A percentile compares a stretch with the other conserved stretches of the same genome.
Evolutionary conservation across 1,284 basidiomycete genomes (phyloP).

Genomic region (Xerocomus nothofagi): DNA sequence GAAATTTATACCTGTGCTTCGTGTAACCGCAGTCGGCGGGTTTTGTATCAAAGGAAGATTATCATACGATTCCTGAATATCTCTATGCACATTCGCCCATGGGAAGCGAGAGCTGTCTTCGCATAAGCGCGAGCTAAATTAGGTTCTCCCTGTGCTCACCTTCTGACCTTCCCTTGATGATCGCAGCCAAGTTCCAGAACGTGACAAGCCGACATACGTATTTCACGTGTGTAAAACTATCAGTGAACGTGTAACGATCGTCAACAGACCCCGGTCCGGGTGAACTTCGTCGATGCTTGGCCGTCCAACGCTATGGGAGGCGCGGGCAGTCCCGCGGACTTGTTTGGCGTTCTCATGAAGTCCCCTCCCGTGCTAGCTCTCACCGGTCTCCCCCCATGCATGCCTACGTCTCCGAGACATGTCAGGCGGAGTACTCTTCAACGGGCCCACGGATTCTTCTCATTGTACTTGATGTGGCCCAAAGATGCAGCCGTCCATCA

Average conservation of each 20-base stretch:
- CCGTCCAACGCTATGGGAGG: background rate
- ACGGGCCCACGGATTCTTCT: background rate
- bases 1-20: background rate
- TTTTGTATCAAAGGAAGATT: background rate
- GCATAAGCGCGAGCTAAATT: slow-evolving; percentile 10
- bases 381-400: background rate
- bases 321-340: background rate
- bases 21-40: background rate
- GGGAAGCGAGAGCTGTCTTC: background rate
- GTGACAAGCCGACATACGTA: background rate
- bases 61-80: background rate
- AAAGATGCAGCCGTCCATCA: background rate
- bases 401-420: background rate
- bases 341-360: slow-evolving; percentile 1
- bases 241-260: background rate
- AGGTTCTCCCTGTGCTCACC: background rate
- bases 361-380: background rate
- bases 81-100: background rate
- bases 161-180: slow-evolving; percentile 19
- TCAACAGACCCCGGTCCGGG: background rate
- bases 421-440: background rate
- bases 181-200: slow-evolving; percentile 7
- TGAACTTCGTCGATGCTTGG: background rate
- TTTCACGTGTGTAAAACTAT: background rate
- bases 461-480: background rate